Evolutionary conservation across 176 grass and related monocot genomes (phyloP), one percentile per base, ranked within the genome.

Genomic region (Musa troglodytarum): DNA sequence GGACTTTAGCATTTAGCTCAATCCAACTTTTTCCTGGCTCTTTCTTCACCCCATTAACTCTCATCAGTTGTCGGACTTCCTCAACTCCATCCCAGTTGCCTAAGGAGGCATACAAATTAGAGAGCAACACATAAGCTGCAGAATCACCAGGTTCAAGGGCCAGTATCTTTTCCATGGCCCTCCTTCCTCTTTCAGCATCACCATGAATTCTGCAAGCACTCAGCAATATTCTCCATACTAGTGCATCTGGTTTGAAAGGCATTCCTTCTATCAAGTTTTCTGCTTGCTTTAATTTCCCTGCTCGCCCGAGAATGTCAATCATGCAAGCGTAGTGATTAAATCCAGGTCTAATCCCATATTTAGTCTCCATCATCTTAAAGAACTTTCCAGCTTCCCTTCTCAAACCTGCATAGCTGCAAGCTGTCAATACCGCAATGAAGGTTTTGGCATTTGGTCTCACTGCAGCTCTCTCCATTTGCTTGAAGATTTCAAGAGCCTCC

Each of bases 201-300:
- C 78, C 78, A 73, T 80, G 69, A 11, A 73, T 65, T n/a, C 69
- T 73, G 78, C 78, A 80, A 73, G 69, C 78, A 80, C 78, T 80
- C 43, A 80, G 56, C 69, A 80, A 49, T 49, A 73, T 80, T 73
- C 69, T 63, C 78, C 78, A 80, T 29, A 80, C 57, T 53, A 80
- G 69, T 8, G 78, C 69, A 65, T 72, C 59, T 17, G 78, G 69
- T 58, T 73, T 14, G 25, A 80, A 80, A 64, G 78, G 78, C 78
- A 80, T 80, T 65, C 1, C 10, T 28, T 65, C 28, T 63, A 80
- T 80, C 17, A 80, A 80, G n/a, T 65, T 52, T 64, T 80, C 78
- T 34, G 78, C 69, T 73, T 80, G 69, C 2, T 73, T 51, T 52
- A 80, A 73, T 28, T 49, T 73, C 13, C 78, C 78, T 80, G 78